phyloP scores from a whole-genome alignment of 495 filamentous ascomycete species.

The Polyplosphaeria fusca region DNA sequence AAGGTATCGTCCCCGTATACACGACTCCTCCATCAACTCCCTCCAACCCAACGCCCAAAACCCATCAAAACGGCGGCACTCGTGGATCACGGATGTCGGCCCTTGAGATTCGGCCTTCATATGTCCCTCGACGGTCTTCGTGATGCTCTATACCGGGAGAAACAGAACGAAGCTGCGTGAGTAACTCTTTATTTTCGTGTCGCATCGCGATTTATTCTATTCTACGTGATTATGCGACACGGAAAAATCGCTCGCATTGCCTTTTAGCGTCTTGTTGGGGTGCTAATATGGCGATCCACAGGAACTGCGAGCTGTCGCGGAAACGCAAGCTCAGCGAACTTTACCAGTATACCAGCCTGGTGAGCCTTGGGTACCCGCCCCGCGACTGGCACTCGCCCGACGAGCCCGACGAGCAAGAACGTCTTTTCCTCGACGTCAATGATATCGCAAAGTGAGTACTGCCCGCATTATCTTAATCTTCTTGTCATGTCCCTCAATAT shows the following conservation, averaged over 20 bases:
- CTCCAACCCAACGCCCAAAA: constrained; percentile 37
- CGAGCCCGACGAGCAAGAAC: constrained; percentile 44
- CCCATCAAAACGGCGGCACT: constrained; percentile 44
- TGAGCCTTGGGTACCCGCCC: constrained; percentile 41
- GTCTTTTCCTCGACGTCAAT: constrained; percentile 66
- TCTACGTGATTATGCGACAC: constrained; percentile 36
- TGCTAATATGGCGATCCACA: constrained; percentile 43
- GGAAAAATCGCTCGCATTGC: constrained; percentile 39
- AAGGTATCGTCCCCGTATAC: too few species aligned
- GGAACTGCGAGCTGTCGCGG: constrained; percentile 71
- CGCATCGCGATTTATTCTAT: constrained; percentile 32
- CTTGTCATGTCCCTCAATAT: constrained; percentile 5
- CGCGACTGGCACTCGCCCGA: constrained; percentile 47
- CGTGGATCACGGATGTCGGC: constrained; percentile 60
- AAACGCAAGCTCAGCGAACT: constrained; percentile 83
- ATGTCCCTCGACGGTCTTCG: constrained; percentile 50
- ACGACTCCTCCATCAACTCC: constrained; percentile 23
- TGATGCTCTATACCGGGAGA: constrained; percentile 56
- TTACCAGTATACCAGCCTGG: constrained; percentile 57
- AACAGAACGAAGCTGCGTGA: constrained; percentile 62
- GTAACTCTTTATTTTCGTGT: constrained; percentile 37
- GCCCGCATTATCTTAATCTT: constrained; percentile 20
- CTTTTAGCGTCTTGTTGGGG: constrained; percentile 32
- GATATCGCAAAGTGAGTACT: constrained; percentile 72
- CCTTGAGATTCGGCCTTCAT: constrained; percentile 46